Conservation (phyloP, 164 flowering plant genomes). For the Berberis thunbergii region DNA sequence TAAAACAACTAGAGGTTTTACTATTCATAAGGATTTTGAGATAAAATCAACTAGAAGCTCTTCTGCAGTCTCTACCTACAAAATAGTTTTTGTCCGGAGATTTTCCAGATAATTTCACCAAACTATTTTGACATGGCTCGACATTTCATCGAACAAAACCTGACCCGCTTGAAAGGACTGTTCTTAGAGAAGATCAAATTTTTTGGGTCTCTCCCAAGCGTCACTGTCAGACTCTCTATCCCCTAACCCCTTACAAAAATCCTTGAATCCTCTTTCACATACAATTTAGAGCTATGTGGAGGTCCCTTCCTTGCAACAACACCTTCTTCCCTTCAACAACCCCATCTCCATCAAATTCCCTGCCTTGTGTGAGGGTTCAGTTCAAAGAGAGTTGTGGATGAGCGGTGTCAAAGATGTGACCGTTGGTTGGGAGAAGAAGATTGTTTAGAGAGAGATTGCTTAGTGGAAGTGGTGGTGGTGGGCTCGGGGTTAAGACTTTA, state of each 20-base stretch:
- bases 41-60: conserved; percentile 20
- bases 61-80: conserved; percentile 64
- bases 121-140: conserved; percentile 43
- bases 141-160: conserved; percentile 59
- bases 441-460: no score
- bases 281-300: conserved; percentile 71
- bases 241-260: conserved; percentile 39
- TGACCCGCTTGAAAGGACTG: conserved; percentile 54
- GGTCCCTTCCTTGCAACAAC: conserved; percentile 45
- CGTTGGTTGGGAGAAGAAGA: no score
- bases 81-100: conserved; percentile 54
- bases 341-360: conserved; percentile 37
- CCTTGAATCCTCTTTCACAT: conserved; percentile 45
- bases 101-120: conserved; percentile 41
- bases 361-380: not conserved
- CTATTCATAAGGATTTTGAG: no score
- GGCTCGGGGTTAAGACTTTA: no score
- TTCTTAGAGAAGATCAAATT: conserved; percentile 55
- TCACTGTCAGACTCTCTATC: conserved; percentile 36
- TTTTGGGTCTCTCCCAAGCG: conserved; percentile 58
- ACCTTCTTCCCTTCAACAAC: conserved; percentile 56
- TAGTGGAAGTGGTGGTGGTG: no score
- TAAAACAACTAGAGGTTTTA: no score
- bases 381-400: no score
- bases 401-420: no score